phyloP scores from a whole-genome alignment of 768 basidiomycete species.

The Boletus tomentosulus region DNA sequence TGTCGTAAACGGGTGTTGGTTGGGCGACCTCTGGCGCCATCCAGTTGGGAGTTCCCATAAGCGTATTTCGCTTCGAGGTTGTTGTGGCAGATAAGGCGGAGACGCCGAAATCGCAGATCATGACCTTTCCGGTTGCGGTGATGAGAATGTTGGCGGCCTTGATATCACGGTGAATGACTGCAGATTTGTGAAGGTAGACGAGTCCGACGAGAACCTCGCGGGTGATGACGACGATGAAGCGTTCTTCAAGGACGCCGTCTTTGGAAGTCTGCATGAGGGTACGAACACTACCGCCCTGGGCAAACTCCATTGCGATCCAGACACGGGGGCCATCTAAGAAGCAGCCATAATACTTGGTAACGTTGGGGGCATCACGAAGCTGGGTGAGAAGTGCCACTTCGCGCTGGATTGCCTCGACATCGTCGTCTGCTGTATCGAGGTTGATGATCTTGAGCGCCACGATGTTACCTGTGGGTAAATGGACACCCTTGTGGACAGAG shows the following conservation, averaged over 20 bases:
- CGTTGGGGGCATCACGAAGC: conserved; percentile 83
- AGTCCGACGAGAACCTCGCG: conserved; percentile 87
- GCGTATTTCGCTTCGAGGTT: conserved; percentile 89
- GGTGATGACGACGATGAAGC: conserved; percentile 80
- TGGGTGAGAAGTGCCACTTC: conserved; percentile 92
- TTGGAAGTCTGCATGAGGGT: conserved; percentile 88
- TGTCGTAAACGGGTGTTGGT: conserved; percentile 85
- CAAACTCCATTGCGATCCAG: conserved; percentile 99
- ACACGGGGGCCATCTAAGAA: conserved; percentile 92
- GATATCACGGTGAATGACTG: conserved; percentile 95
- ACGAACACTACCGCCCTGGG: conserved; percentile 90
- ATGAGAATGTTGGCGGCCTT: conserved; percentile 97
- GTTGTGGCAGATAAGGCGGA: conserved; percentile 84
- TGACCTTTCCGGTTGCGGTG: conserved; percentile 82
- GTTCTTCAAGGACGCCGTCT: conserved; percentile 78
- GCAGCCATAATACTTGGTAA: conserved; percentile 96
- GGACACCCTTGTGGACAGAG: conserved; percentile 87
- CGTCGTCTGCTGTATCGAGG: conserved; percentile 94
- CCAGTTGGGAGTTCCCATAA: conserved; percentile 98
- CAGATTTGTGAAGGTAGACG: conserved; percentile 86
- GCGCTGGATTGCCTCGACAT: conserved; percentile 93
- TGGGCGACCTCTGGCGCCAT: conserved; percentile 99
- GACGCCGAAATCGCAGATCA: conserved; percentile 98
- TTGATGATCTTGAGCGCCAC: conserved; percentile 99
- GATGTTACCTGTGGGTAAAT: conserved; percentile 78